Evolutionary conservation across 2,329 filamentous ascomycete species (phyloP).

Genomic region (Sphaerulina musiva): DNA sequence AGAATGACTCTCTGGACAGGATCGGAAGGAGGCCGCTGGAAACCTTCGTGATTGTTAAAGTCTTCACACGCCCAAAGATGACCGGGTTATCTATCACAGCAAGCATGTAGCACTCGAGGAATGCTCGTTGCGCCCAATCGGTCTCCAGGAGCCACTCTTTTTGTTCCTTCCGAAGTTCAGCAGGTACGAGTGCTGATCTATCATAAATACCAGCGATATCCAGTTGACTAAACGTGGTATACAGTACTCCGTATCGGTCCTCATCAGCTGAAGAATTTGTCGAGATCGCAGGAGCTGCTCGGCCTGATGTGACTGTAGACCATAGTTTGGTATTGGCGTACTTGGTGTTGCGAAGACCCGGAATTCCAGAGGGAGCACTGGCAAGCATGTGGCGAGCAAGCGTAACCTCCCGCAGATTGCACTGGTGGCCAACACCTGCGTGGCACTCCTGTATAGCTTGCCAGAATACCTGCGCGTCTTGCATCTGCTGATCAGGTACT

Average conservation of each 20-base stretch:
- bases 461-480: slow-evolving; percentile 27
- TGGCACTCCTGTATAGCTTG: slow-evolving; percentile 23
- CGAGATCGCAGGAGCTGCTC: slow-evolving; percentile 4
- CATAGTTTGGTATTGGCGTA: slow-evolving; percentile 21
- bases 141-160: slow-evolving; percentile 63
- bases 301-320: slow-evolving; percentile 17
- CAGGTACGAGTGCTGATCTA: slow-evolving; percentile 45
- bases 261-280: neutral
- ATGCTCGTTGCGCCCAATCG: slow-evolving; percentile 62
- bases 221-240: slow-evolving; percentile 24
- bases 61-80: slow-evolving; percentile 51
- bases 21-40: slow-evolving; percentile 55
- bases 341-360: slow-evolving; percentile 16
- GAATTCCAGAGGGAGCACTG: slow-evolving; percentile 13
- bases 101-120: slow-evolving; percentile 61
- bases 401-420: slow-evolving; percentile 20
- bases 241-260: slow-evolving; percentile 30
- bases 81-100: slow-evolving; percentile 55
- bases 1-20: slow-evolving; percentile 55
- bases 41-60: slow-evolving; percentile 57
- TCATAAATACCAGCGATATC: slow-evolving; percentile 18
- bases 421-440: slow-evolving; percentile 8
- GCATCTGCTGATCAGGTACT: slow-evolving; percentile 16
- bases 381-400: slow-evolving; percentile 16
- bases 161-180: slow-evolving; percentile 55